Base-by-base conservation (phyloP, 257 asterid genomes). In the Nicotiana obtusifolia region DNA sequence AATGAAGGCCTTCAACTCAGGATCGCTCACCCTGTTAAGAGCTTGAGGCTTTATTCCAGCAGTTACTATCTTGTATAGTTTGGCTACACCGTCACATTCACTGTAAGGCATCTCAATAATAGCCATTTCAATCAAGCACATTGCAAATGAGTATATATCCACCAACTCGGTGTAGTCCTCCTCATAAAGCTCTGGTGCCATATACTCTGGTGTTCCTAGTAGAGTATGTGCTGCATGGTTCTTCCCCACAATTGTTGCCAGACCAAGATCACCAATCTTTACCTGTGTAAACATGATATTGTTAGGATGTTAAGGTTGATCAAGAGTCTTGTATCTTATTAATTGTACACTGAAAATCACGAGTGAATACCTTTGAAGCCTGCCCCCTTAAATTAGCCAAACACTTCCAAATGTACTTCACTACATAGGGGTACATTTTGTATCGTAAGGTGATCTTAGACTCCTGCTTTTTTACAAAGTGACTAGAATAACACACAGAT, bases 131-230 rank as follows among this genome's bases (percentile, higher is more conserved):
- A 84, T 80, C 71, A 84, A 75, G 57, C 84, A 84, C 87, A 84
- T 81, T 16, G 84, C 87, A 37, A 84, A 84, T 5, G 87, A 84
- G 64, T 84, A 84, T 35, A 84, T 78, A 19, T 84, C 87, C 53
- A 84, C 84, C 33, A 84, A 66, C 75, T 84, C 87, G 19, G 84
- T 84, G 80, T 84, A 81, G 75, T 84, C 75, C 82, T 84, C 87
- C 47, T 84, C 87, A 28, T 84, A 84, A 28, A 84, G 87, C 77
- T 84, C 84, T 52, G 87, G 87, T n/a, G 87, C 87, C 87, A 84
- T 84, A 17, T 81, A 84, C 76, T 84, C 84, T 7, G 84, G 84
- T 13, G 87, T 84, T 3, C 87, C 84, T 37, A 84, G 11, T 53
- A 84, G 37, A 17, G 84, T 62, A 76, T 84, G 84, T 15, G 87